Base-by-base conservation (phyloP, 805 yeast genomes). In the Wickerhamiella alocasiicola region DNA sequence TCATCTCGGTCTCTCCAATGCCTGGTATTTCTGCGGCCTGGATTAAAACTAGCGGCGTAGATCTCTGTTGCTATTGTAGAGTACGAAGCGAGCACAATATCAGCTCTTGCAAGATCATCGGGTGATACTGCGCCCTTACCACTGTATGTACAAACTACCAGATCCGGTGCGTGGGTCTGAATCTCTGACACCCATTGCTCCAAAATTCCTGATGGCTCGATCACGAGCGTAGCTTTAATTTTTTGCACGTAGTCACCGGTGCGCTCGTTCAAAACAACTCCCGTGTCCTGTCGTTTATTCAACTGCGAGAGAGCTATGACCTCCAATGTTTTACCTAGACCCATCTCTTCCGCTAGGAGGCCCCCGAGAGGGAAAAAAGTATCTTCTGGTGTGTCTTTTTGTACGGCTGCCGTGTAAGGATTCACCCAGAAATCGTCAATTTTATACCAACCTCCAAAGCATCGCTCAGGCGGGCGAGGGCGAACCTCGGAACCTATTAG, bases 251-350 rank as follows among this genome's bases (percentile, higher is more conserved):
- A 44, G 36, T 76, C 65, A 5, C 66, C 59, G 20, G 64, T 67
- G 60, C 49, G 68, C 54, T 46, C 46, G 60, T 58, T 72, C 41
- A 7, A 17, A 20, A 4, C 18, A 11, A 21, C 19, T 5, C 18
- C 24, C 26, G 19, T 15, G 5, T 21, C 17, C 0, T 68, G 66
- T 12, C 95, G 60, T 24, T 64, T 75, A 55, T 91, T 79, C 37
- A 76, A 53, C 2, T 75, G 54, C 0, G 80, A 60, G 29, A 88
- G 61, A 0, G 94, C 66, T 2, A 82, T 65, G 11, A 85, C 65
- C 55, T 91, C 98, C 3, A 91, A 76, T 0, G 98, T 88, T 54
- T 91, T 91, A 0, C 98, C 98, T 6, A 91, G 67, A 0, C 98
- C 98, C 98, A 91, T 91, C 58, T 91, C 98, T 53, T 88, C 98